Base-by-base conservation (phyloP, 768 basidiomycete genomes). In the Podaxis pistillaris region DNA sequence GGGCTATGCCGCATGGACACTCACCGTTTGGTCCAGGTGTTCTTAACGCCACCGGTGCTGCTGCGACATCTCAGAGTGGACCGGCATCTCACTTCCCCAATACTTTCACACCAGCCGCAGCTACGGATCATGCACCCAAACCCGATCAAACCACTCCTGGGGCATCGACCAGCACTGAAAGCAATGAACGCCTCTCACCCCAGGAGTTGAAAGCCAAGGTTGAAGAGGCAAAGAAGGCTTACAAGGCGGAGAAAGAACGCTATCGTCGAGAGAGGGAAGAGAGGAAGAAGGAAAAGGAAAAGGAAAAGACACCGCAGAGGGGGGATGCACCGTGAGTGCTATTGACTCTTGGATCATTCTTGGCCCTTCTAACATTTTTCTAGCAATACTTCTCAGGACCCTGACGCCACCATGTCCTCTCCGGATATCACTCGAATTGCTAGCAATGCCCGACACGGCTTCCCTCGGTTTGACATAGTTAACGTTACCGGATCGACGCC, bases 171-270 rank as follows among this genome's bases (percentile, higher is more conserved):
- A 28, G 24, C 24, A 56, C 38, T 28, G 44, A 55, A 19, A 36
- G 17, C 56, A 30, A 60, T 41, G 63, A 67, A 40, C 70, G 71
- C 47, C 66, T 70, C 6, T 69, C 76, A 9, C 68, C 76, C 2
- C 74, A 79, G 52, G 76, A 81, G 33, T 66, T 81, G 55, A 74
- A 75, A 38, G 77, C 77, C 30, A 78, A 83, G 33, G 81, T 91
- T 2, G 86, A 91, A 67, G 82, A 76, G 19, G 89, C 90, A 0
- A 93, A 90, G 67, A 78, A 77, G 28, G 73, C 75, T 24, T 93
- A 93, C 72, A 89, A 84, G 73, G 79, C 78, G 1, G 83, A 86
- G 72, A 93, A 93, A 68, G 89, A 90, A 67, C 78, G 77, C 24
- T 90, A 91, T 67, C 82, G 89, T 30, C 75, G 75, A 66, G 84